phyloP scores from a whole-genome alignment of 2,329 filamentous ascomycete genomes.

The Hymenoscyphus infarciens region DNA sequence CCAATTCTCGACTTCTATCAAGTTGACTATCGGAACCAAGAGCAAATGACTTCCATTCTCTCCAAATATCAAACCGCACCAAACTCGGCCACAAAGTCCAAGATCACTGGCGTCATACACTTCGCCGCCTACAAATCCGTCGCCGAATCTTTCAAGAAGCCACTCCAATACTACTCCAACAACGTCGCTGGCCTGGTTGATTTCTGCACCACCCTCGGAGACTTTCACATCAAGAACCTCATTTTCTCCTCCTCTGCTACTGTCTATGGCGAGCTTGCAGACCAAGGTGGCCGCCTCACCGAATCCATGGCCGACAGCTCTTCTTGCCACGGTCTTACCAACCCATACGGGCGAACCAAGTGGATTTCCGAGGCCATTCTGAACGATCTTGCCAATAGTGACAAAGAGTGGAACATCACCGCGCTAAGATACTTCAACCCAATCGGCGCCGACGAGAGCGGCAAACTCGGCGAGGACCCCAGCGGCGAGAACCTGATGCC shows the following conservation, averaged over 20 bases:
- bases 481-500: slow-evolving; percentile 60
- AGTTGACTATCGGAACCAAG: slow-evolving; percentile 31
- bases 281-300: slow-evolving; percentile 46
- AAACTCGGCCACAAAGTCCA: slow-evolving; percentile 36
- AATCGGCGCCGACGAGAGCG: slow-evolving; percentile 60
- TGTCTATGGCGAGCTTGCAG: slow-evolving; percentile 55
- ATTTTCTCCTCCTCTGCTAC: slow-evolving; percentile 66
- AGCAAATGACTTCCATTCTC: slow-evolving; percentile 24
- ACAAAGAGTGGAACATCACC: slow-evolving; percentile 58
- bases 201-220: slow-evolving; percentile 51
- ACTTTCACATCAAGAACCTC: slow-evolving; percentile 59
- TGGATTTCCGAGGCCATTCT: slow-evolving; percentile 65
- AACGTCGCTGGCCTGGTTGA: slow-evolving; percentile 61
- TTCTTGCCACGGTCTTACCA: slow-evolving; percentile 56
- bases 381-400: slow-evolving; percentile 56
- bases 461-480: slow-evolving; percentile 59
- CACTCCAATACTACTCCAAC: slow-evolving; percentile 62
- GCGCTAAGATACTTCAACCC: slow-evolving; percentile 65
- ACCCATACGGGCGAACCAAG: slow-evolving; percentile 62
- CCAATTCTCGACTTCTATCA: slow-evolving; percentile 25
- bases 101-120: slow-evolving; percentile 60
- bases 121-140: slow-evolving; percentile 66
- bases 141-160: slow-evolving; percentile 55
- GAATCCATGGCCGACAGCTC: slow-evolving; percentile 51
- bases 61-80: slow-evolving; percentile 28